Evolutionary conservation across 306 rosid genomes (phyloP), one percentile per base, ranked within the genome.

Genomic region (Lablab purpureus): DNA sequence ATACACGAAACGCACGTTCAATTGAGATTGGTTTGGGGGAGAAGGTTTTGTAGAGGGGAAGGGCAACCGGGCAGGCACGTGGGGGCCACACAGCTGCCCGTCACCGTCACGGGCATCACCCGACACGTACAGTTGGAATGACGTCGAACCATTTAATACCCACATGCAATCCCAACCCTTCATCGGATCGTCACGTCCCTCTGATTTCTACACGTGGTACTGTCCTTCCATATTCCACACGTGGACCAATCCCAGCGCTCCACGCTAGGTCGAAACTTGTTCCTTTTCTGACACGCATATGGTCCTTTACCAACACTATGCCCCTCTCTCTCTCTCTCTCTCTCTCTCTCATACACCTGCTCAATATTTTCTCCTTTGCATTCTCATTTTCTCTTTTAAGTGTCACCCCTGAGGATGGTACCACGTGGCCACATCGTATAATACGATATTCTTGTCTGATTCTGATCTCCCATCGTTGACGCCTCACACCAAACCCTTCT

Each of bases 81-180:
- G 85, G 91, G 96, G 93, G 83, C 92, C 94, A 87, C 91, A 75
- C 86, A 90, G 43, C 85, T 87, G 88, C 92, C 97, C 94, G 88
- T 88, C 91, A 83, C 86, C 80, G 84, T 87, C 97, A 66, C 87
- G 93, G 96, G 97, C 94, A 90, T 74, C 81, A 85, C 79, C 84
- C 86, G 81, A 87, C 88, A 86, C 52, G 46, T 80, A 82, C 91
- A 92, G 96, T 82, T 92, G 93, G 90, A 84, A 79, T 92, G 95
- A 90, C 95, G 93, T 88, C 82, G 81, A 87, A 73, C 69, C 65
- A 74, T 87, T 77, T 85, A 86, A 81, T 34, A 17, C 64, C 27
- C 22, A 62, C 19, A 63, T 47, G 11, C 43, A 46, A 87, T 85
- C 87, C 11, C 0, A 2, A 4, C 89, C 91, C 80, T 84, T 72